Percentiles rank a stretch among this genome's conserved stretches.
phyloP scores from a whole-genome alignment of 2,329 filamentous ascomycete species.

The Cadophora luteo-olivacea region DNA sequence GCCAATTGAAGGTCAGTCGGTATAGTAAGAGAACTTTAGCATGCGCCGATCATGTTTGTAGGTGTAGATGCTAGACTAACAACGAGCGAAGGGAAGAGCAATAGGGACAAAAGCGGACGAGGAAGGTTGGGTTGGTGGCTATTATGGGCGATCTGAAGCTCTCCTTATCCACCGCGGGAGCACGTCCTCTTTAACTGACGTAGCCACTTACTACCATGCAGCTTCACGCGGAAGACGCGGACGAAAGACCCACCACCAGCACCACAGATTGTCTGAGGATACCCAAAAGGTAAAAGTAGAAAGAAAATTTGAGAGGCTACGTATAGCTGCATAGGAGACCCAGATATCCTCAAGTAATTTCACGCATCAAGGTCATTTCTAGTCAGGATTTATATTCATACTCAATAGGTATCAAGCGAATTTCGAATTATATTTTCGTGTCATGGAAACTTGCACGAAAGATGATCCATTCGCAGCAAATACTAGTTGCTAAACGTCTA shows the following conservation, averaged over 20 bases:
- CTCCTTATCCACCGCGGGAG: conserved; percentile 1
- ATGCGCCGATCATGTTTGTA: conserved; percentile 17
- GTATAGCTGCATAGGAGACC: too few species aligned
- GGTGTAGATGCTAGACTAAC: neutral
- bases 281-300: too few species aligned
- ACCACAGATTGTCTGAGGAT: too few species aligned
- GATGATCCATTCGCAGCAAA: neutral
- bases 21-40: neutral
- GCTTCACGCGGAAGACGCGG: neutral
- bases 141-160: neutral
- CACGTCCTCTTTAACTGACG: conserved; percentile 11
- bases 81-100: conserved; percentile 1
- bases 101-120: neutral
- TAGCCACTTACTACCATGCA: neutral
- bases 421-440: neutral
- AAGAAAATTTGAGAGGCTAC: too few species aligned
- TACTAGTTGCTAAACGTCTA: neutral
- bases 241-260: neutral
- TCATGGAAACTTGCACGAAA: neutral
- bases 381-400: too few species aligned
- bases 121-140: neutral
- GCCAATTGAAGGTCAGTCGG: conserved; percentile 28
- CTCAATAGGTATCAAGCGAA: too few species aligned
- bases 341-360: too few species aligned
- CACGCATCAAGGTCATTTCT: too few species aligned